Percentiles rank a stretch among this genome's conserved stretches.
Conservation (phyloP, 169 alveolate genomes). For the Eimeria necatrix region DNA sequence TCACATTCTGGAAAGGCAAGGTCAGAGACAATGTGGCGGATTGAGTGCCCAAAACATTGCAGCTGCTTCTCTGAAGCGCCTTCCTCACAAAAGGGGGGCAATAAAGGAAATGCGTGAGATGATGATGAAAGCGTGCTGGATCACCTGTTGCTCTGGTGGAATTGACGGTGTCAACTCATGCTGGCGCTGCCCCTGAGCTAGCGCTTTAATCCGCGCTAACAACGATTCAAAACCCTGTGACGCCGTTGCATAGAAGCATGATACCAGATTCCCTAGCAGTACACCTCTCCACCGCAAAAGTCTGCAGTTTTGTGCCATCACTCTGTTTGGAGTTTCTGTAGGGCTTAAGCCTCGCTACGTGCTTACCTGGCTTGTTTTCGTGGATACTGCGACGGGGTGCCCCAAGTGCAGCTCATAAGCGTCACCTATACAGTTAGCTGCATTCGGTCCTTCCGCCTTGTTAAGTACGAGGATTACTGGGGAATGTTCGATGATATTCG, state of each 20-base stretch:
- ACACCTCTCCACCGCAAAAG: no score
- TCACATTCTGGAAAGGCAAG: not conserved
- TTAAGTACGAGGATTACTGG: conserved; percentile 78
- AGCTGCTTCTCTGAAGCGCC: no score
- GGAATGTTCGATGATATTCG: not conserved
- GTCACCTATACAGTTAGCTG: conserved; percentile 76
- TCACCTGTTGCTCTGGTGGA: conserved; percentile 22
- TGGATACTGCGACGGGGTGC: conserved; percentile 82
- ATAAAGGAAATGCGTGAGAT: no score
- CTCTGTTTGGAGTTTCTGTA: not conserved
- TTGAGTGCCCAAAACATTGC: no score
- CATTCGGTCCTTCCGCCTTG: conserved; percentile 81
- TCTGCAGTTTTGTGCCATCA: not conserved
- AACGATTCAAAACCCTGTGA: conserved; percentile 62
- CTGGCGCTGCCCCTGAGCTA: not conserved
- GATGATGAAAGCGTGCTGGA: not conserved
- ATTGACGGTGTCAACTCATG: not conserved
- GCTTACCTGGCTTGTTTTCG: conserved; percentile 78
- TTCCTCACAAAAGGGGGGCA: no score
- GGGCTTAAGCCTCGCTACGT: no score
- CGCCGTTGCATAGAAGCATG: conserved; percentile 5
- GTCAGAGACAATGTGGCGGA: not conserved
- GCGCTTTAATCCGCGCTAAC: conserved; percentile 1
- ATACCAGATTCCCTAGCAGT: no score
- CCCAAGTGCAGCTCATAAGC: conserved; percentile 82